Conservation (phyloP, 1,284 basidiomycete genomes). For the Melampsora allii-populina region DNA sequence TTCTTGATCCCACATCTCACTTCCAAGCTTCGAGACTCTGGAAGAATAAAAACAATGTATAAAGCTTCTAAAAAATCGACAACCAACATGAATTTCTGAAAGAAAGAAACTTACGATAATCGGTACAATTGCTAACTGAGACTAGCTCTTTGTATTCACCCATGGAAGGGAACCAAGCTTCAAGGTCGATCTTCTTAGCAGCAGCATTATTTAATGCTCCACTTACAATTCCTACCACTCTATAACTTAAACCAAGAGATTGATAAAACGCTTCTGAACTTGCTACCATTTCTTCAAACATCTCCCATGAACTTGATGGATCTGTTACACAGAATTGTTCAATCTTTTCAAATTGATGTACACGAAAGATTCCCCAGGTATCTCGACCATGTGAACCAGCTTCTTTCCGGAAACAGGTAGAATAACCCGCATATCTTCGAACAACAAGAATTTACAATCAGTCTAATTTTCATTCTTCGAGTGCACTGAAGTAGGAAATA, state of each 20-base stretch:
- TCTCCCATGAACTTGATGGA: conserved; percentile 88
- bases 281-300: conserved; percentile 85
- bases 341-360: conserved; percentile 99
- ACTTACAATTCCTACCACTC: conserved; percentile 91
- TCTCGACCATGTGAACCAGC: conserved; percentile 95
- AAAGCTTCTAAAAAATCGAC: background rate
- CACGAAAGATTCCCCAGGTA: conserved; percentile 99
- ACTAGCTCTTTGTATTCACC: conserved; percentile 82
- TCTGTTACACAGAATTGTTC: conserved; percentile 96
- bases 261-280: conserved; percentile 94
- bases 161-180: conserved; percentile 99
- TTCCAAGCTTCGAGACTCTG: conserved; percentile 84
- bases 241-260: conserved; percentile 84
- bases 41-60: background rate
- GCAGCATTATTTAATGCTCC: conserved; percentile 96
- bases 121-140: conserved; percentile 56
- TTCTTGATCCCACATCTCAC: conserved; percentile 83
- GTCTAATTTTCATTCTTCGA: background rate
- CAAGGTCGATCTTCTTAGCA: conserved; percentile 93
- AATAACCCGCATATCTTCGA: conserved; percentile 60
- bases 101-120: conserved; percentile 52
- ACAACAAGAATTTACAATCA: background rate
- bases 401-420: conserved; percentile 99
- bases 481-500: no score
- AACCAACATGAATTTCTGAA: background rate